Percentiles rank a stretch among this genome's conserved stretches.
Evolutionary conservation across 2,329 filamentous ascomycete genomes (phyloP).

Genomic region (Colletotrichum coccodes): DNA sequence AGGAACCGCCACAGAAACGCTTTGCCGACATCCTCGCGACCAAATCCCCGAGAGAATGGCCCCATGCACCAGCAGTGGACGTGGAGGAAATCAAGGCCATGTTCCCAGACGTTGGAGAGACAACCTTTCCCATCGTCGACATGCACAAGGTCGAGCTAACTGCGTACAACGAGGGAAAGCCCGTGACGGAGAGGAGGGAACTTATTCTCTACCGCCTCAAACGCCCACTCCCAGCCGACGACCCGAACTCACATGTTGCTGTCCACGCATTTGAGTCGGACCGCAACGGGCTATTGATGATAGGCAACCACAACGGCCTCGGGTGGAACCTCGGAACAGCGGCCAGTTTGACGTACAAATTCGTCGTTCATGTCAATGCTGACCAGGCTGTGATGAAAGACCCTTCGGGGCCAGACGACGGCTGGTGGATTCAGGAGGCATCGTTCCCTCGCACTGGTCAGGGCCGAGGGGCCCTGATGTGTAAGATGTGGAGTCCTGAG

Average conservation of each 20-base stretch:
- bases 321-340: conserved; percentile 52
- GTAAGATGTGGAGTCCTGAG: conserved; percentile 63
- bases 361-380: conserved; percentile 62
- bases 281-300: conserved; percentile 64
- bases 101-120: conserved; percentile 49
- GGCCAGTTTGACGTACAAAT: conserved; percentile 60
- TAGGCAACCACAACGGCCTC: conserved; percentile 59
- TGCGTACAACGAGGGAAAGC: conserved; percentile 52
- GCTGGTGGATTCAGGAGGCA: conserved; percentile 66
- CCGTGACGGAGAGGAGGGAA: conserved; percentile 57
- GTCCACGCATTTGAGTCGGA: conserved; percentile 63
- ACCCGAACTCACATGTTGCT: conserved; percentile 56
- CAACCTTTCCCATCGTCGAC: conserved; percentile 59
- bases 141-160: conserved; percentile 66
- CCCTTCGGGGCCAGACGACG: conserved; percentile 41
- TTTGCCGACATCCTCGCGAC: conserved; percentile 53
- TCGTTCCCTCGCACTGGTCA: conserved; percentile 58
- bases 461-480: conserved; percentile 58
- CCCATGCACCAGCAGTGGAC: conserved; percentile 56
- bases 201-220: conserved; percentile 61
- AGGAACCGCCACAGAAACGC: conserved; percentile 51
- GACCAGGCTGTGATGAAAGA: conserved; percentile 57
- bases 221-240: conserved; percentile 50
- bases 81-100: conserved; percentile 49
- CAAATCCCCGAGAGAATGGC: conserved; percentile 53